A percentile compares a stretch with the other conserved stretches of the same genome.
These are phyloP conservation scores for Aurinia saxatilis DNA, from an alignment of 345 rosid species.

Conservation along the genomic window DNA sequence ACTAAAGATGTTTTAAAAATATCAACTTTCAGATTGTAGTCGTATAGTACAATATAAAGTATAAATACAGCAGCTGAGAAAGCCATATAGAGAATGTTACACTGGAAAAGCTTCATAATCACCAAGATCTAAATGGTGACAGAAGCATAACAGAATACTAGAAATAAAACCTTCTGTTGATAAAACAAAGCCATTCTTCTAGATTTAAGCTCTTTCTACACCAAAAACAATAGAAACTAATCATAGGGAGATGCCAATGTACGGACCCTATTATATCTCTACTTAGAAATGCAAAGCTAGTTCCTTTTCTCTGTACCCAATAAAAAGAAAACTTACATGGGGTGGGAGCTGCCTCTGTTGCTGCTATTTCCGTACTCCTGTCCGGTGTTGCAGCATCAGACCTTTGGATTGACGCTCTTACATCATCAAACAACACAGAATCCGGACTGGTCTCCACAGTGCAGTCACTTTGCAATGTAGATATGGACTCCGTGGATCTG, in stretches of 20 bases:
- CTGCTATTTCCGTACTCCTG: constrained; percentile 23
- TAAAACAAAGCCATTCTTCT: neutral
- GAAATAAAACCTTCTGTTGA: neutral
- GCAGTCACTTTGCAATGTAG: constrained; percentile 66
- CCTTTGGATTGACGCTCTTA: constrained; percentile 74
- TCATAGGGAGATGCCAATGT: neutral
- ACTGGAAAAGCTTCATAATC: neutral
- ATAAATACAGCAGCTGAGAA: neutral
- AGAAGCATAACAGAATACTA: constrained; percentile 1
- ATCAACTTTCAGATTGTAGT: neutral
- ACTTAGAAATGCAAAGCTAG: neutral
- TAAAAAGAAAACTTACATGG: constrained; percentile 42
- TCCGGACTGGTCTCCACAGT: constrained; percentile 44
- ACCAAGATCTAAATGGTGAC: neutral
- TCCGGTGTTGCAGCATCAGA: constrained; percentile 31
- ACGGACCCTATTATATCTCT: neutral
- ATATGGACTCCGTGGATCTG: constrained; percentile 67
- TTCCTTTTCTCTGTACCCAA: neutral
- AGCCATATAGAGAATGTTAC: neutral
- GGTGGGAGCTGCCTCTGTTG: constrained; percentile 15
- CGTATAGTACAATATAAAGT: neutral
- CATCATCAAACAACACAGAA: constrained; percentile 58
- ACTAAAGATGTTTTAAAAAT: neutral
- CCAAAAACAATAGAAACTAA: neutral
- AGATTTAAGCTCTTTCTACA: neutral